Evolutionary conservation across 441 rosid species (phyloP).

Genomic region (Biscutella auriculata): DNA sequence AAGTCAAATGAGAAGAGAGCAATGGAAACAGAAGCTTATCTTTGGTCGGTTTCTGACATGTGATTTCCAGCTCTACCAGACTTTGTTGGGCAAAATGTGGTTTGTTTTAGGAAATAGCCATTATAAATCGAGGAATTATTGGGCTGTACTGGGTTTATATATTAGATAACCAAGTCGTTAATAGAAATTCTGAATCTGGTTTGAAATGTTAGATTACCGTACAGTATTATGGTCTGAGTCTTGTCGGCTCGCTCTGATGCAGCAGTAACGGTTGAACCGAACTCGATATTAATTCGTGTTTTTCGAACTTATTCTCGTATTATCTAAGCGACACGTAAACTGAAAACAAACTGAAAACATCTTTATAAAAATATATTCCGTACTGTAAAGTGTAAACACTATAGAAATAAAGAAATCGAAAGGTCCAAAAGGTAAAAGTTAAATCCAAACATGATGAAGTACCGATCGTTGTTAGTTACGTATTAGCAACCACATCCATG

Average conservation of each 20-base stretch:
- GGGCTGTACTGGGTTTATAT: neutral
- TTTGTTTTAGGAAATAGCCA: neutral
- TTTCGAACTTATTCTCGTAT: neutral
- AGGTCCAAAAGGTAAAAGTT: neutral
- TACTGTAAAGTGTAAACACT: neutral
- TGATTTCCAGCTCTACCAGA: constrained; percentile 8
- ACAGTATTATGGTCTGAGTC: neutral
- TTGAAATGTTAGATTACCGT: neutral
- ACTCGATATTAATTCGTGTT: neutral
- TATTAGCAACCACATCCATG: too few species aligned
- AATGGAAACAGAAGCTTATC: constrained; percentile 77
- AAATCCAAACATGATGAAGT: neutral
- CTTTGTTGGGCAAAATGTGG: neutral
- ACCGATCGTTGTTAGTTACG: neutral
- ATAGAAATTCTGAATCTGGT: neutral
- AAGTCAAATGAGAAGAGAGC: constrained; percentile 64
- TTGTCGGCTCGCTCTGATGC: neutral
- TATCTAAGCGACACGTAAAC: neutral
- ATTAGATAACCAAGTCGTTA: neutral
- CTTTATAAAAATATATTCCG: neutral
- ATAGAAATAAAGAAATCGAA: neutral
- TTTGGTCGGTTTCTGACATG: constrained; percentile 93
- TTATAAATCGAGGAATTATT: neutral
- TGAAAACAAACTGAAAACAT: neutral
- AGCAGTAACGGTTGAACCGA: neutral